These are phyloP conservation scores for Dactylis glomerata DNA, from an alignment of 176 grass and related monocot species.

Conservation along the genomic window DNA sequence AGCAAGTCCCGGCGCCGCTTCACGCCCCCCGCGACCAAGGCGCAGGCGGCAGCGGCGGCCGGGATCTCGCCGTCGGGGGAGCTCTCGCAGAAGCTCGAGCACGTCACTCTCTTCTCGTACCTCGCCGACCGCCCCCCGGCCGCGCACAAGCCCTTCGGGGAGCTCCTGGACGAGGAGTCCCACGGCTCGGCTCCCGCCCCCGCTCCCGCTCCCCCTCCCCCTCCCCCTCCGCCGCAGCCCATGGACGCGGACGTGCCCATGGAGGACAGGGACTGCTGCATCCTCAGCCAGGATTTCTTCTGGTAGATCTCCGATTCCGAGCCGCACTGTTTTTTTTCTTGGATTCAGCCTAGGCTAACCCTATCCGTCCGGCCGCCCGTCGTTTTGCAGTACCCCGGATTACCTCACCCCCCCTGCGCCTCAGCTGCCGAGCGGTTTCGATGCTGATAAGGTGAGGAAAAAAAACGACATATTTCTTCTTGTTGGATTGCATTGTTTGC, in stretches of 20 bases:
- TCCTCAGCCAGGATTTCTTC: conserved; percentile 98
- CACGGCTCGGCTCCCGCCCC: not conserved
- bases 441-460: conserved; percentile 59
- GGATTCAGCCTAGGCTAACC: not conserved
- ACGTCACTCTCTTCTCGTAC: conserved; percentile 49
- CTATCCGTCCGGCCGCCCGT: not conserved
- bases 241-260: conserved; percentile 44
- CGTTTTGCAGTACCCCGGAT: conserved; percentile 68
- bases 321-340: not conserved
- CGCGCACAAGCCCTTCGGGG: conserved; percentile 40
- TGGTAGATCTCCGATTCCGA: conserved; percentile 44
- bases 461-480: not conserved
- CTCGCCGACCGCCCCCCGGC: not conserved
- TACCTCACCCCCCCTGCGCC: conserved; percentile 86
- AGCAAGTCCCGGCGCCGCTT: conserved; percentile 22
- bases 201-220: not conserved
- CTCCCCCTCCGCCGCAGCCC: not conserved
- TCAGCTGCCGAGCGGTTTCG: conserved; percentile 43
- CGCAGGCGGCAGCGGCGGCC: not conserved
- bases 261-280: conserved; percentile 70
- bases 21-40: not conserved
- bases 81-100: conserved; percentile 66
- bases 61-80: conserved; percentile 44
- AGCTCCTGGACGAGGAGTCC: conserved; percentile 49
- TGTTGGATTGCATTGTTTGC: not conserved